Evolutionary conservation across 768 basidiomycete genomes (phyloP), one percentile per base, ranked within the genome.

Genomic region (Russula vinacea): DNA sequence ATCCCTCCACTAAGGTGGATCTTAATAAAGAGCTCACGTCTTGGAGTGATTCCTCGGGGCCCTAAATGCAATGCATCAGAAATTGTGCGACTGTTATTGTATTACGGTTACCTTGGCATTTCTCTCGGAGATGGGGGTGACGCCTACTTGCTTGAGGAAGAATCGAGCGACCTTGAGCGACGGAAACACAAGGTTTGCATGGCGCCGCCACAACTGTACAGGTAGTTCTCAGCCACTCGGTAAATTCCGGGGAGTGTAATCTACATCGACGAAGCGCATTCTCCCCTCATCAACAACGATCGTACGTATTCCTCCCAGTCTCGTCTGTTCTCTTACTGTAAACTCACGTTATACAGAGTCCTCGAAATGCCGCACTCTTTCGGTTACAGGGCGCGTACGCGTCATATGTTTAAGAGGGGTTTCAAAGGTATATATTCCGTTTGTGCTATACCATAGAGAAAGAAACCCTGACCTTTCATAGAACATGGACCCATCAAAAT

Each of bases 351-450:
- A 8, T 5, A 17, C 5, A 55, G 29, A 88, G 82, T 69, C 81
- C 76, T 83, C 85, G 86, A 87, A 77, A 98, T 99, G 96, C 96
- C 96, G 83, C 94, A 98, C 92, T 98, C 96, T 62, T 99, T 89
- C 86, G 96, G 96, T 92, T 92, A 95, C 84, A 89, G 96, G 77
- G 96, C 96, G 90, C 94, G 96, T 73, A 98, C 96, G 88, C 94
- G 96, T 88, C 83, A 95, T 82, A 97, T 98, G 95, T 98, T 99
- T 91, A 94, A 92, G 87, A 84, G 91, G 82, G 90, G 88, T 74
- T 98, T 98, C 89, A 96, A 96, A 86, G 87, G 94, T 95, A 78
- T 72, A 83, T 70, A 60, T 40, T 66, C 56, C 60, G 55, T 67
- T 53, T 19, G 59, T 63, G 11, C 17, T 35, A n/a, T 47, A n/a